Evolutionary conservation across 1,139 yeast genomes (phyloP), one percentile per base, ranked within the genome.

Genomic region (Lizanozyma gosingica): DNA sequence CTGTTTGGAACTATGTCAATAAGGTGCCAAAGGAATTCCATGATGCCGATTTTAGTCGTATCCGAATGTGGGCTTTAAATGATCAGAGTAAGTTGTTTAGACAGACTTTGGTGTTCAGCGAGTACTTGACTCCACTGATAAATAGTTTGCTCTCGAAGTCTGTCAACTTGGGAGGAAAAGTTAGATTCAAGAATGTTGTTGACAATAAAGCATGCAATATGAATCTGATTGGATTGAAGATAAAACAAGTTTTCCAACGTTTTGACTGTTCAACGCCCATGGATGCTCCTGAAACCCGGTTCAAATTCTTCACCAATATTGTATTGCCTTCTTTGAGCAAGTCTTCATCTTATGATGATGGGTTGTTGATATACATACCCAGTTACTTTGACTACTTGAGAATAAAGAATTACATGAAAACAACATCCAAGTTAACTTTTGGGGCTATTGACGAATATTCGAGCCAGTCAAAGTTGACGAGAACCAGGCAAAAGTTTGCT

Each of bases 31-130:
- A 75, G 46, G 71, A 75, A 40, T 82, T 83, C 51, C 78, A 83
- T 44, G 94, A 85, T 48, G 85, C 95, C 16, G 98, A 92, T 62
- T 92, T 92, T 58, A 80, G 94, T 42, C 74, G 99, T 52, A 81
- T 92, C 36, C 72, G 97, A 50, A 83, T 85, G 83, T 90, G 95
- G 95, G 80, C 83, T 35, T 79, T 92, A 47, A 90, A 92, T 53
- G 95, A 87, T 47, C 81, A 85, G 50, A 81, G 87, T n/a, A 71
- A 67, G 45, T 67, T 67, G 39, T 68, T 90, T 44, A 76, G 97
- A 34, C 99, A 92, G 60, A 78, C 85, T 0, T 62, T 94, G 53
- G 68, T 85, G 3, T 80, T 92, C 48, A 66, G 86, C 11, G 87
- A 81, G 52, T 86, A 73, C 54, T 51, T 71, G 11, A 84, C 97